Percentiles rank a stretch among this genome's conserved stretches.
phyloP scores from a whole-genome alignment of 2,329 filamentous ascomycete species.

The Blastomyces percursus region DNA sequence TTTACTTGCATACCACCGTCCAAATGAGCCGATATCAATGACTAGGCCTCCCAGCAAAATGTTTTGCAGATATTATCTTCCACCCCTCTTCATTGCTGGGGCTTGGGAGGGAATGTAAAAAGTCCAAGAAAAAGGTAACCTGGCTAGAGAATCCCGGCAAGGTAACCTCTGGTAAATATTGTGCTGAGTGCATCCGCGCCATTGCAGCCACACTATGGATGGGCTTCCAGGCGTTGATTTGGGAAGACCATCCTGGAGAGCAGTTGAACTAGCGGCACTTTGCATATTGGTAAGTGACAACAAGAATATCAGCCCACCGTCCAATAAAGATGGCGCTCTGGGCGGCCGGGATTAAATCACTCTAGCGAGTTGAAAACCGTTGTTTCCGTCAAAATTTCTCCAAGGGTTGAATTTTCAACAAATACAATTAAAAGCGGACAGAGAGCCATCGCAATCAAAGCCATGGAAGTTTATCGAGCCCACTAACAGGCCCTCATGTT shows the following conservation, averaged over 20 bases:
- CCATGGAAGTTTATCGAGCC: background rate
- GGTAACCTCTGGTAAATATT: background rate
- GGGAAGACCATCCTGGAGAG: background rate
- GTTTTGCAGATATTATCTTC: background rate
- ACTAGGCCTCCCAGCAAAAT: no score
- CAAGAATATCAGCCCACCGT: background rate
- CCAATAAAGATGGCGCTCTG: background rate
- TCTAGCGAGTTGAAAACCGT: background rate
- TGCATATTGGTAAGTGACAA: background rate
- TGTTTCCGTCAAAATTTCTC: background rate
- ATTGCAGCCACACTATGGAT: background rate
- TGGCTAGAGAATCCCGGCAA: background rate
- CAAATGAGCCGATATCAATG: background rate
- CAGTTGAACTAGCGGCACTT: background rate
- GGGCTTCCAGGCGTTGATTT: background rate
- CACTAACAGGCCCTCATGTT: background rate
- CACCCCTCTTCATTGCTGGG: background rate
- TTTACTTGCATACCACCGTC: background rate
- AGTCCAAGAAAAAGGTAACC: background rate
- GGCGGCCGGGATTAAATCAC: background rate
- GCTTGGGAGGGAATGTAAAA: background rate
- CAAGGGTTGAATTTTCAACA: background rate
- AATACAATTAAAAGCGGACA: no score
- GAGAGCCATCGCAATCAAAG: background rate
- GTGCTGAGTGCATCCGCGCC: background rate